Evolutionary conservation across 2,329 filamentous ascomycete species (phyloP), one percentile per base, ranked within the genome.

Genomic region (Trichoderma atrobrunneum): DNA sequence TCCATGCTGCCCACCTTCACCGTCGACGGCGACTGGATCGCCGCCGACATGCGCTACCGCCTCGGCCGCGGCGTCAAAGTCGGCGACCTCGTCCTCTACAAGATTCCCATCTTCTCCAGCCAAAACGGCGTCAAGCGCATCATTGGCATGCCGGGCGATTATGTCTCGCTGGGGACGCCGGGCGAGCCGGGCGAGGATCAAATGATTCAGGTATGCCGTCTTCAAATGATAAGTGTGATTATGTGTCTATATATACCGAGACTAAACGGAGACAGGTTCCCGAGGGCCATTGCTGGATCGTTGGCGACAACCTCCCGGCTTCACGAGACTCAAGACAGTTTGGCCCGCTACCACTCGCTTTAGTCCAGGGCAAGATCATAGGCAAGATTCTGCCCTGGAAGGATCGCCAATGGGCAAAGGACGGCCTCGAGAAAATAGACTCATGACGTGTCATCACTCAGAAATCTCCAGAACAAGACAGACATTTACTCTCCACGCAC

Each of bases 1-100:
- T 95, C 92, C 21, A 98, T 98, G 96, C 87, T 96, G 65, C 95
- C 95, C 8, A 97, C 94, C 0, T 90, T 98, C 73, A 85, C 87
- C 28, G 85, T 90, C 1, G 81, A 85, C 10, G 91, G 90, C 71
- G 92, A 95, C 78, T 90, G 85, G 80, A 85, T 95, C 61, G 80
- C 95, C 14, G 88, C 93, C 68, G 90, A 90, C 73, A 90, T 90
- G 76, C 83, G 85, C n/a, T 87, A 91, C 81, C 88, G 91, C 7
- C 85, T 89, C 34, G 95, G 95, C 5, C 88, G 91, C 39, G 80
- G 82, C 76, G 78, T 90, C 16, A 78, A 82, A 64, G 91, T 97
- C n/a, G 96, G 96, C 32, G 96, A 99, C 81, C 82, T 98, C 12
- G 90, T 98, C 63, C 87, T 88, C 28, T 97, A 93, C 81, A 87